Evolutionary conservation across 106 monocot genomes (phyloP).

Genomic region (Acorus gramineus): DNA sequence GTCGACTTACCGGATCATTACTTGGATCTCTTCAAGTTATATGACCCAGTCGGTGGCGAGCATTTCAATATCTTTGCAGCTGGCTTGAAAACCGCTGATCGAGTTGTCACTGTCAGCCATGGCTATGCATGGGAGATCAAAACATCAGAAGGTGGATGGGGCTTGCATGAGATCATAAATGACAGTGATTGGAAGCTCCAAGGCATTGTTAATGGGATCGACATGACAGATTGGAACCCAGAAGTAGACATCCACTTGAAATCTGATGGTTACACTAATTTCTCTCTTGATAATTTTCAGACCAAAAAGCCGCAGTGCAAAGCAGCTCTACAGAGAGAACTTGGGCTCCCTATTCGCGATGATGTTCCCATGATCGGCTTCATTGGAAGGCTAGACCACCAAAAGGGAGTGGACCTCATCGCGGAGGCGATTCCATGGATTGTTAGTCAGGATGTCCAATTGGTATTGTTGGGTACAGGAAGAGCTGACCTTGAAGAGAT

Average conservation of each 20-base stretch:
- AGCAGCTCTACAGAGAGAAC: constrained; percentile 68
- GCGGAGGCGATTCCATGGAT: constrained; percentile 87
- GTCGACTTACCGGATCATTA: constrained; percentile 48
- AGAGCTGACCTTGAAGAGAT: constrained; percentile 68
- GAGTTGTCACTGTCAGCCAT: constrained; percentile 70
- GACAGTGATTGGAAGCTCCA: constrained; percentile 65
- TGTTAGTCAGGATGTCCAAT: constrained; percentile 56
- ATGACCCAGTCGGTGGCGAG: constrained; percentile 73
- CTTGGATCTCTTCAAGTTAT: constrained; percentile 50
- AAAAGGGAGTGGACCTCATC: constrained; percentile 82
- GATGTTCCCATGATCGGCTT: constrained; percentile 73
- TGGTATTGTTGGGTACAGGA: constrained; percentile 72
- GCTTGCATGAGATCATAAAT: constrained; percentile 58
- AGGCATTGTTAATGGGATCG: constrained; percentile 87
- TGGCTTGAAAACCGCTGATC: constrained; percentile 65
- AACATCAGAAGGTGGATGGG: constrained; percentile 87
- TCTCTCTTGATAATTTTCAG: constrained; percentile 48
- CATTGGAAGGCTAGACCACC: constrained; percentile 70
- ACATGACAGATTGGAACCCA: constrained; percentile 71
- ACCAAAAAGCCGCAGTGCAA: constrained; percentile 71
- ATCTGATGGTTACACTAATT: constrained; percentile 80
- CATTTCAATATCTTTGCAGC: constrained; percentile 79
- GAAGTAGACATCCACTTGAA: constrained; percentile 42
- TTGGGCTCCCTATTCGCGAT: constrained; percentile 44
- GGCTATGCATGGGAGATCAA: constrained; percentile 88